Percentiles rank a stretch among this genome's conserved stretches.
These are phyloP conservation scores for Ampelocalamus luodianensis DNA, from an alignment of 176 grass and related monocot genomes.

Conservation along the genomic window DNA sequence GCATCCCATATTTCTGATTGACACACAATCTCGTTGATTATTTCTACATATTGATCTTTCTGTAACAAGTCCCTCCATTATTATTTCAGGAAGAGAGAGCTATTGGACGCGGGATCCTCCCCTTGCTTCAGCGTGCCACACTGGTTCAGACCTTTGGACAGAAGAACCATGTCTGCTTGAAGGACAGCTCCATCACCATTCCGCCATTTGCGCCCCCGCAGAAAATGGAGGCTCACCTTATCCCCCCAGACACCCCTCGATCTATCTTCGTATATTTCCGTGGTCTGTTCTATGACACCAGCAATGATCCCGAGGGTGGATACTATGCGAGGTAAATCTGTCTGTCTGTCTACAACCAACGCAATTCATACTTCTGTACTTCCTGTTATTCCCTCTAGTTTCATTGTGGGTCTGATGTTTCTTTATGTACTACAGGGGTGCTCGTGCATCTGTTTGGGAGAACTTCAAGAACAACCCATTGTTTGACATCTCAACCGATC, in stretches of 20 bases:
- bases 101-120: slow-evolving; percentile 79
- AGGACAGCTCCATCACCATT: slow-evolving; percentile 89
- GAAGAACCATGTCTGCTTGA: slow-evolving; percentile 93
- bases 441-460: slow-evolving; percentile 83
- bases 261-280: slow-evolving; percentile 95
- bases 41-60: slow-evolving; percentile 14
- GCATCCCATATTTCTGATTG: slow-evolving; percentile 1
- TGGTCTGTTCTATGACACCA: slow-evolving; percentile 84
- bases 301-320: slow-evolving; percentile 91
- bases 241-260: slow-evolving; percentile 73
- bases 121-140: slow-evolving; percentile 83
- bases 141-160: slow-evolving; percentile 97
- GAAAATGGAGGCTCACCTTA: slow-evolving; percentile 84
- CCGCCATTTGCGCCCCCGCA: slow-evolving; percentile 87
- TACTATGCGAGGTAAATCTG: slow-evolving; percentile 83
- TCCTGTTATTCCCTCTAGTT: not conserved
- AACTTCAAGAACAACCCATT: slow-evolving; percentile 96
- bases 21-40: not conserved
- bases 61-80: slow-evolving; percentile 25
- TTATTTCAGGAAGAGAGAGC: slow-evolving; percentile 89
- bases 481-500: slow-evolving; percentile 93
- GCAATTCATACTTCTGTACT: not conserved
- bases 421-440: slow-evolving; percentile 59
- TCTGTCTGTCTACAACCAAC: not conserved
- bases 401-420: slow-evolving; percentile 8